Conservation (phyloP, 805 yeast species). For the Metschnikowia chrysomelidarum region DNA sequence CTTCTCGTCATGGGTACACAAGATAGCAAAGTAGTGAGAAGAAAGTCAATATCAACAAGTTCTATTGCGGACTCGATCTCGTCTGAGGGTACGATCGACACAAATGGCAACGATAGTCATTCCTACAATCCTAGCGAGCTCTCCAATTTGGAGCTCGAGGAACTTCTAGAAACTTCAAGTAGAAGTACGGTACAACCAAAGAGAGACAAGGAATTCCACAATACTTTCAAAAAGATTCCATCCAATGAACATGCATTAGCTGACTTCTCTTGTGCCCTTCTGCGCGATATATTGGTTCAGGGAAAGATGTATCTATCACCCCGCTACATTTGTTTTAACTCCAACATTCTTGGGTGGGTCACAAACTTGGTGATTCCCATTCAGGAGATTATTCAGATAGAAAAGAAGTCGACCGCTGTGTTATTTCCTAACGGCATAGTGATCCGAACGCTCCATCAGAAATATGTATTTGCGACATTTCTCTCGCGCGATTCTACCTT, state of each 20-base stretch:
- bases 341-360: constrained; percentile 66
- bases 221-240: constrained; percentile 52
- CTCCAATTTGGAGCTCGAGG: constrained; percentile 15
- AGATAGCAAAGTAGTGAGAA: constrained; percentile 22
- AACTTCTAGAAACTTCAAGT: constrained; percentile 10
- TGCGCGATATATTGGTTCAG: constrained; percentile 63
- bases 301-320: constrained; percentile 63
- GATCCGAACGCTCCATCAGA: constrained; percentile 60
- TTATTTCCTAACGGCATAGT: constrained; percentile 69
- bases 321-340: constrained; percentile 57
- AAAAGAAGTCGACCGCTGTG: constrained; percentile 63
- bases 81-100: constrained; percentile 12
- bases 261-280: constrained; percentile 64
- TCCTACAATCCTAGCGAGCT: constrained; percentile 15
- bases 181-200: constrained; percentile 26
- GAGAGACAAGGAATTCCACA: constrained; percentile 60
- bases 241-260: constrained; percentile 52
- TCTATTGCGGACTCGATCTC: constrained; percentile 11
- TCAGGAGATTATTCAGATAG: constrained; percentile 60
- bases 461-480: constrained; percentile 63
- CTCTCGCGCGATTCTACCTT: constrained; percentile 56
- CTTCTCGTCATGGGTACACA: constrained; percentile 18
- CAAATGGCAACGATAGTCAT: constrained; percentile 17
- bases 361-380: constrained; percentile 58
- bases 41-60: constrained; percentile 20